Conservation (phyloP, 176 grass and related monocot genomes). For the Zoysia pacifica region DNA sequence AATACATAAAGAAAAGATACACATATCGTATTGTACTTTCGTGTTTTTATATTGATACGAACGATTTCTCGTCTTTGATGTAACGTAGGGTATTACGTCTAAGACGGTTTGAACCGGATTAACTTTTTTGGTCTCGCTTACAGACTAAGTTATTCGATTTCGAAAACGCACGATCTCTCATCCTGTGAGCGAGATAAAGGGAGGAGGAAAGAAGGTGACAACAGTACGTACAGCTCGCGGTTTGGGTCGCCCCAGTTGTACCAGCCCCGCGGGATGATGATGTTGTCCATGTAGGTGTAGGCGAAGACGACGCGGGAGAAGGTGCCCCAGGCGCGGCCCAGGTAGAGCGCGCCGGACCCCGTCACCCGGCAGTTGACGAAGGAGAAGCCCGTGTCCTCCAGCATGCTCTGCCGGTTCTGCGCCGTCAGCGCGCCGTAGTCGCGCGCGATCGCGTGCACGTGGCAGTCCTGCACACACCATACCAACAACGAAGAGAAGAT, state of each 20-base stretch:
- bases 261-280: slow-evolving; percentile 85
- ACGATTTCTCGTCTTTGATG: too few relatives aligned
- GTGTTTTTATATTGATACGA: too few relatives aligned
- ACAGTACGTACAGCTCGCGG: slow-evolving; percentile 25
- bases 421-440: slow-evolving; percentile 87
- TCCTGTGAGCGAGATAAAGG: neutral
- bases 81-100: too few relatives aligned
- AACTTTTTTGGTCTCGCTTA: too few relatives aligned
- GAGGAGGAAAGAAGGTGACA: neutral
- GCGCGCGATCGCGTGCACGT: slow-evolving; percentile 81
- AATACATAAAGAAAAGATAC: too few relatives aligned
- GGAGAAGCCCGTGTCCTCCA: slow-evolving; percentile 93
- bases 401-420: slow-evolving; percentile 77
- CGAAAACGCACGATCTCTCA: too few relatives aligned
- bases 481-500: too few relatives aligned
- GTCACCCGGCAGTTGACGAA: slow-evolving; percentile 92
- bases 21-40: too few relatives aligned
- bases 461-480: slow-evolving; percentile 55
- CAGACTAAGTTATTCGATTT: too few relatives aligned
- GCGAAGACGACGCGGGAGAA: slow-evolving; percentile 96
- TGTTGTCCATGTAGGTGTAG: slow-evolving; percentile 98
- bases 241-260: slow-evolving; percentile 93
- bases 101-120: too few relatives aligned
- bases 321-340: slow-evolving; percentile 85
- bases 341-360: slow-evolving; percentile 82